Evolutionary conservation across 352 stramenopile species (phyloP), one percentile per base, ranked within the genome.

Genomic region (Pelagophyceae sp.): DNA sequence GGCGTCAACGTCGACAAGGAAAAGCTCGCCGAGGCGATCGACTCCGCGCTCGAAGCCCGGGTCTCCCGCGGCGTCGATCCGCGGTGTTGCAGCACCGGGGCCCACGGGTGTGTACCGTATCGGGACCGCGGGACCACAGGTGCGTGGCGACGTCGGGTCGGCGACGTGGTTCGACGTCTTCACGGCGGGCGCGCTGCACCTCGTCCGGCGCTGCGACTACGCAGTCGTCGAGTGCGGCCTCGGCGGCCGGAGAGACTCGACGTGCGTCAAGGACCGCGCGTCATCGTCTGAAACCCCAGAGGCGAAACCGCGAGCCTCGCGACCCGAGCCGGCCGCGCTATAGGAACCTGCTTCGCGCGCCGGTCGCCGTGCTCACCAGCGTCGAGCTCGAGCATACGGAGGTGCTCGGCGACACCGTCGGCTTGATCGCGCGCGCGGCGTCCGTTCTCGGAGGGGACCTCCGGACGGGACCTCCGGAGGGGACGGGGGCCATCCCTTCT

Each of bases 141-240:
- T 31, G 31, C 23, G 29, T 15, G 11, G 58, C 58, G 58, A 6
- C 58, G 27, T 67, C 23, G 6, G 6, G 15, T 6, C 5, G 11
- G 58, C 58, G 27, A 67, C 58, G 5, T 67, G 11, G 15, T 67
- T 67, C 58, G 58, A 67, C 58, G 11, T 15, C 23, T 67, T 67
- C 58, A 27, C 31, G 11, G 58, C 58, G 5, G 58, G 11, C 23
- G 15, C 58, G 15, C 58, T 67, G 11, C 15, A 67, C 11, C 6
- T 5, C 58, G 58, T 27, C 23, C 11, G 58, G 23, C 58, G 29
- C 15, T 67, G 58, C 58, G 58, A 67, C 58, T 15, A 17, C 23
- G 58, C 58, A 15, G 58, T 67, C 29, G 29, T 67, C 58, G 58
- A 67, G 27, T 67, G 58, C 58, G 58, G 58, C 58, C 58, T 67